Base-by-base conservation (phyloP, 306 rosid species). In the Cucumis cinereus region DNA sequence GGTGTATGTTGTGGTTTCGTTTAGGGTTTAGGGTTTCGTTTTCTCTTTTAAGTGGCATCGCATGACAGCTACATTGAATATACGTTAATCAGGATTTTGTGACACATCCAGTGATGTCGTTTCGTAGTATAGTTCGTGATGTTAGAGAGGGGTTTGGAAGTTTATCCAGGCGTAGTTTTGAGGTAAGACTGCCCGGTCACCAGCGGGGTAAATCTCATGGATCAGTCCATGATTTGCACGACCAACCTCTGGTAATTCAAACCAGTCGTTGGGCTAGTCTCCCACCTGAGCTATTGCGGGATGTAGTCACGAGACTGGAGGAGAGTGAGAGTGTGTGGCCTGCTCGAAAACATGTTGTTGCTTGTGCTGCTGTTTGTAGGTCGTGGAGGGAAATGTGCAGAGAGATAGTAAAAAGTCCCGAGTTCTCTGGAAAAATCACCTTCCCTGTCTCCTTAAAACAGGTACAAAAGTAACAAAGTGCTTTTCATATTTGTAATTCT, bases 341-440 rank as follows among this genome's bases (percentile, higher is more conserved):
- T 40, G 80, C 93, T 47, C 89, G 96, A 43, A 92, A 80, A 88
- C 77, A 92, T 19, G 97, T 92, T 40, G 96, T 92, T 75, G 93
- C 97, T 35, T 92, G 93, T 81, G 87, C 97, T 63, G 85, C 96
- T 50, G 96, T 92, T 78, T 92, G 96, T 79, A 90, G 82, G 72
- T 92, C 96, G 38, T 92, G 97, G 97, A 92, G 97, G 80, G 81
- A 79, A 12, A 90, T 92, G 96, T 92, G 97, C 88, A 92, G 87
- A 78, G 97, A 90, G 52, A 90, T 92, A 0, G 97, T 92, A 10
- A 88, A 79, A 84, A 79, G 80, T 82, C 97, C 91, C 0, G 97
- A 92, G 85, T 75, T 90, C 13, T 90, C 89, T 0, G 97, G 97
- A 62, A 92, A 92, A 78, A 91, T 92, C 73, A 92, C 97, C 47